Conservation (phyloP, 805 yeast species). For the Geotrichum ghanense region DNA sequence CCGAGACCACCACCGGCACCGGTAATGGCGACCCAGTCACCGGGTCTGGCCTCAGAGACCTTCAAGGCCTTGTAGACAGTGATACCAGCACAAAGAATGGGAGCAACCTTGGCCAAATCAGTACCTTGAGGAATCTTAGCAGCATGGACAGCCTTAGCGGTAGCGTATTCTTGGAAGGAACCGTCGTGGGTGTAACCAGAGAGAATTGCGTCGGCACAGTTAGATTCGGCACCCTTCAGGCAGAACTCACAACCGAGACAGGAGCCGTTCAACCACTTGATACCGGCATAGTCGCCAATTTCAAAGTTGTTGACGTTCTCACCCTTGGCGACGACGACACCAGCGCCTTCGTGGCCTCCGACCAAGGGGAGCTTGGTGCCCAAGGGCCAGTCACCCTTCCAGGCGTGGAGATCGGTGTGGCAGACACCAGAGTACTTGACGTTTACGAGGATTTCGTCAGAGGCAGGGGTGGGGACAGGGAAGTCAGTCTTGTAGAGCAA, state of each 20-base stretch:
- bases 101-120: slow-evolving; percentile 67
- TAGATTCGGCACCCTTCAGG: slow-evolving; percentile 52
- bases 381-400: slow-evolving; percentile 91
- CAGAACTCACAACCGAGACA: slow-evolving; percentile 73
- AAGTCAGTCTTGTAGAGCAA: slow-evolving; percentile 50
- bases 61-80: slow-evolving; percentile 86
- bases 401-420: slow-evolving; percentile 89
- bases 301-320: slow-evolving; percentile 56
- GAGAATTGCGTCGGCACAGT: slow-evolving; percentile 56
- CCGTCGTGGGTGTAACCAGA: slow-evolving; percentile 89
- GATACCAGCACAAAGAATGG: slow-evolving; percentile 84
- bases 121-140: slow-evolving; percentile 65
- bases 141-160: slow-evolving; percentile 82
- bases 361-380: slow-evolving; percentile 63
- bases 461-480: slow-evolving; percentile 69
- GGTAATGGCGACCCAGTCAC: slow-evolving; percentile 66
- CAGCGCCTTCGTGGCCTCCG: slow-evolving; percentile 89
- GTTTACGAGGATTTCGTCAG: slow-evolving; percentile 69
- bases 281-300: slow-evolving; percentile 72
- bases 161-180: slow-evolving; percentile 82
- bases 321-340: slow-evolving; percentile 72
- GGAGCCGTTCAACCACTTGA: slow-evolving; percentile 75
- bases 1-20: slow-evolving; percentile 82
- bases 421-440: slow-evolving; percentile 86
- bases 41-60: slow-evolving; percentile 58